Conservation (phyloP, 2,329 filamentous ascomycete species). For the Hansfordia pulvinata region DNA sequence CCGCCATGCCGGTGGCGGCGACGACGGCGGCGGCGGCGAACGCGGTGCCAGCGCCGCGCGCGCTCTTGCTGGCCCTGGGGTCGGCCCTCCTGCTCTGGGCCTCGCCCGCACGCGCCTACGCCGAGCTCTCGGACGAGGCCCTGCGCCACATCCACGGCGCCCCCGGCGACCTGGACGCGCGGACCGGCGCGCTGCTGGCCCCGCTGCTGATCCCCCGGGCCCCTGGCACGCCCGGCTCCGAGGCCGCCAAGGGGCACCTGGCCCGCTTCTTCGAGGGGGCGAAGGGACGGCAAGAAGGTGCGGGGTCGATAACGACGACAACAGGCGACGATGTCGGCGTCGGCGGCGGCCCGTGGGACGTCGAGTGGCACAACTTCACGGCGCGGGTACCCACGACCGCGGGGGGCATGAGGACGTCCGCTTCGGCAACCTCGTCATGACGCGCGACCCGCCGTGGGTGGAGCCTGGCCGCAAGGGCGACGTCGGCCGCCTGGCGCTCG, state of each 20-base stretch:
- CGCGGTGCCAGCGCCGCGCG: too few species aligned
- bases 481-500: slow-evolving; percentile 60
- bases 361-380: slow-evolving; percentile 65
- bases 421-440: slow-evolving; percentile 66
- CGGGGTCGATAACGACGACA: too few species aligned
- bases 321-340: too few species aligned
- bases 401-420: slow-evolving; percentile 48
- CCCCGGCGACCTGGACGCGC: slow-evolving; percentile 54
- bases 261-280: slow-evolving; percentile 61
- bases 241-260: slow-evolving; percentile 56
- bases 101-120: slow-evolving; percentile 17
- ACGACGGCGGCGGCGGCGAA: too few species aligned
- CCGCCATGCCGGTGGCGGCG: too few species aligned
- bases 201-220: slow-evolving; percentile 66
- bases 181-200: slow-evolving; percentile 53
- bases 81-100: slow-evolving; percentile 12
- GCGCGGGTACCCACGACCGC: slow-evolving; percentile 53
- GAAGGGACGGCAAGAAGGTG: too few species aligned
- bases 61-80: slow-evolving; percentile 10
- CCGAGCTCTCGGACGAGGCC: slow-evolving; percentile 48
- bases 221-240: slow-evolving; percentile 57
- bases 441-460: slow-evolving; percentile 67
- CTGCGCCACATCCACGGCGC: slow-evolving; percentile 49
- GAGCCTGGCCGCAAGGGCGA: slow-evolving; percentile 37
- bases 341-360: slow-evolving; percentile 54